phyloP scores from a whole-genome alignment of 2,329 filamentous ascomycete species.

The Aspergillus eucalypticola region DNA sequence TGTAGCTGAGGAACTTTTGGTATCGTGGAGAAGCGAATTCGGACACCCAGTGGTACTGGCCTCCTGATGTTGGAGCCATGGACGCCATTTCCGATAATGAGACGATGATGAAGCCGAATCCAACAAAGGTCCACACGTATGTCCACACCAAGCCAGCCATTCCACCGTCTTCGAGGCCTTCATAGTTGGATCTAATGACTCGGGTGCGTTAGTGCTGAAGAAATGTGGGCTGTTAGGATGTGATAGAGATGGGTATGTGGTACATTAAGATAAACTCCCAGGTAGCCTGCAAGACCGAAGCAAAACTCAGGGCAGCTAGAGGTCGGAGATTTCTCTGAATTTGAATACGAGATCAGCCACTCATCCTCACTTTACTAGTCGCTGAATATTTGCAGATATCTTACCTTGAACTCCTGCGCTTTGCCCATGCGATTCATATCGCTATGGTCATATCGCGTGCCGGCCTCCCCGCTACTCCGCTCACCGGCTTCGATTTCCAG shows the following conservation, averaged over 20 bases:
- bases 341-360: background rate
- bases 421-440: conserved; percentile 37
- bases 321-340: conserved; percentile 35
- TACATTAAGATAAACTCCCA: conserved; percentile 41
- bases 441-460: conserved; percentile 24
- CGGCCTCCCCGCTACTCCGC: conserved; percentile 3
- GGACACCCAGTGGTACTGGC: conserved; percentile 61
- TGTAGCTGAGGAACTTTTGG: conserved; percentile 58
- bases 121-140: conserved; percentile 57
- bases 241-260: background rate
- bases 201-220: background rate
- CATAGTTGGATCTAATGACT: conserved; percentile 22
- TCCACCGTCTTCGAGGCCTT: conserved; percentile 29
- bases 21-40: conserved; percentile 52
- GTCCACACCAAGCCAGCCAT: conserved; percentile 32
- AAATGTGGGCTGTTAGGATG: background rate
- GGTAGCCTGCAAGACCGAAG: conserved; percentile 37
- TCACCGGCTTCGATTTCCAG: conserved; percentile 10
- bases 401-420: conserved; percentile 31
- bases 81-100: conserved; percentile 64
- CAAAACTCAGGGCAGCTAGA: conserved; percentile 36
- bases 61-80: conserved; percentile 57
- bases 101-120: conserved; percentile 62
- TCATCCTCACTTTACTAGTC: background rate
- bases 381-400: background rate